These are phyloP conservation scores for Ormosia semicastrata DNA, from an alignment of 306 rosid species.

Conservation along the genomic window DNA sequence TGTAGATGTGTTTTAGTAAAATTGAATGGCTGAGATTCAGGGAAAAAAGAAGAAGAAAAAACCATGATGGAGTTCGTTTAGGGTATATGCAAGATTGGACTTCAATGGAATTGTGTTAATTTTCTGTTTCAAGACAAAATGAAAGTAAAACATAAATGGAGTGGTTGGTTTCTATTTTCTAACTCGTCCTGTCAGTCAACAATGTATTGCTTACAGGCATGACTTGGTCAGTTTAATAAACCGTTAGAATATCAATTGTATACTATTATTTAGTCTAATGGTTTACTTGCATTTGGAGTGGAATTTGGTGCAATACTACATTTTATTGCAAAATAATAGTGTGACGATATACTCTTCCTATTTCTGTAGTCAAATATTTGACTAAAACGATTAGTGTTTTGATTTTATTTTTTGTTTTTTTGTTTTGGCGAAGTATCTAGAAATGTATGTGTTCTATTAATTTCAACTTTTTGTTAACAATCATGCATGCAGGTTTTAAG, in stretches of 20 bases:
- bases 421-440: too few relatives aligned
- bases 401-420: not conserved
- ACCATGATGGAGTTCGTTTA: not conserved
- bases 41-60: too few relatives aligned
- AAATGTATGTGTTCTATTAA: not conserved
- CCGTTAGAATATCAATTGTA: not conserved
- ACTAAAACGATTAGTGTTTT: not conserved
- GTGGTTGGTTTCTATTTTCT: not conserved
- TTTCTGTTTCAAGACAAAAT: not conserved
- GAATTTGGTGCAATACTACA: not conserved
- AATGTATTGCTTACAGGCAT: slow-evolving; percentile 9
- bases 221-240: slow-evolving; percentile 27
- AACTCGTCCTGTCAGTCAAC: slow-evolving; percentile 11
- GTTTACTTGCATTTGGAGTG: not conserved
- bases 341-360: not conserved
- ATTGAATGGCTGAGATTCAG: too few relatives aligned
- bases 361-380: not conserved
- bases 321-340: not conserved
- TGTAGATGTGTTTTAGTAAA: too few relatives aligned
- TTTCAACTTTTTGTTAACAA: not conserved
- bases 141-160: not conserved
- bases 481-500: not conserved
- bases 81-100: not conserved
- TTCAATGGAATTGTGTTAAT: not conserved
- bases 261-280: not conserved